Conservation (phyloP, 768 basidiomycete genomes). For the Boletus reticuloceps region DNA sequence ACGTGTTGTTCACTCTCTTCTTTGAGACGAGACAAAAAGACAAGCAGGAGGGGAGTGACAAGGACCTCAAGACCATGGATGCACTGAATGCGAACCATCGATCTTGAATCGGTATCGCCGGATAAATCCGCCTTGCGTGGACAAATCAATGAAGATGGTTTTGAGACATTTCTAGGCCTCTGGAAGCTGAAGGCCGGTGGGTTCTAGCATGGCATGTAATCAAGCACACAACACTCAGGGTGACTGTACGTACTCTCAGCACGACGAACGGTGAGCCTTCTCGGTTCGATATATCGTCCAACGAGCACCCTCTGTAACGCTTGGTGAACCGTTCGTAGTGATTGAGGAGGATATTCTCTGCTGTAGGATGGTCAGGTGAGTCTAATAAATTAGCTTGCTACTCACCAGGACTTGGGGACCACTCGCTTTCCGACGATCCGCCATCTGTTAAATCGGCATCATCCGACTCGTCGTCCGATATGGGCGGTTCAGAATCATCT, state of each 20-base stretch:
- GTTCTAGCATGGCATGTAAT: conserved; percentile 6
- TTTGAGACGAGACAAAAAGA: conserved; percentile 43
- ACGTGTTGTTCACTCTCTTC: conserved; percentile 49
- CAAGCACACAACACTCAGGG: background rate
- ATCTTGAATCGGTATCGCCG: background rate
- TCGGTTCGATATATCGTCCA: conserved; percentile 40
- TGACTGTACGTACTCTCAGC: conserved; percentile 37
- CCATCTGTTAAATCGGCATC: conserved; percentile 64
- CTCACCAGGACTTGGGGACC: conserved; percentile 40
- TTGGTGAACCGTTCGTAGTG: conserved; percentile 50
- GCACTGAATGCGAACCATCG: conserved; percentile 38
- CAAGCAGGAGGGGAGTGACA: conserved; percentile 56
- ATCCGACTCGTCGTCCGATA: conserved; percentile 80
- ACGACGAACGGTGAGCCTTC: conserved; percentile 46
- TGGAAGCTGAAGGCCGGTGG: conserved; percentile 10
- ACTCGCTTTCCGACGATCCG: conserved; percentile 34
- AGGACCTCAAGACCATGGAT: conserved; percentile 38
- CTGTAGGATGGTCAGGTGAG: conserved; percentile 19
- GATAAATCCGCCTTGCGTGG: conserved; percentile 2
- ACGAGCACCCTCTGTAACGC: conserved; percentile 42
- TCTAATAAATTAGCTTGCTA: background rate
- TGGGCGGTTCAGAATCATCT: conserved; percentile 47
- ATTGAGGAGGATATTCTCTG: conserved; percentile 30
- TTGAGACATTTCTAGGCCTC: background rate
- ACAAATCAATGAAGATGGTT: conserved; percentile 1